Evolutionary conservation across 2,329 filamentous ascomycete species (phyloP).

Genomic region (Emmonsiellopsis sp.): DNA sequence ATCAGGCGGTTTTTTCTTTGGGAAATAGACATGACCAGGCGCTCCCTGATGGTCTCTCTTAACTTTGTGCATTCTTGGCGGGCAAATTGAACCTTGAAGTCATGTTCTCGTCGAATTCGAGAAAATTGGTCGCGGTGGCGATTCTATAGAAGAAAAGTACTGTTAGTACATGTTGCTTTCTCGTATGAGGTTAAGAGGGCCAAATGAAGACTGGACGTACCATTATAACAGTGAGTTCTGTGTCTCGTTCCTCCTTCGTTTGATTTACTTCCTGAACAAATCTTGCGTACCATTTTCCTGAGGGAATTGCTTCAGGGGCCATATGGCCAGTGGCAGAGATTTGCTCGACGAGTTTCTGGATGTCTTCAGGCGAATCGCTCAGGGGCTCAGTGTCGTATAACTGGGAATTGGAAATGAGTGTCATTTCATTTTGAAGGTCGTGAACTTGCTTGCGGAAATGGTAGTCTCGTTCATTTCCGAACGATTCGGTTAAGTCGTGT

Average conservation of each 20-base stretch:
- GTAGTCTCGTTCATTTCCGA: slow-evolving; percentile 69
- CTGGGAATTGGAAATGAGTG: slow-evolving; percentile 74
- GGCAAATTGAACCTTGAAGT: slow-evolving; percentile 53
- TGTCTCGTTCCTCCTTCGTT: slow-evolving; percentile 77
- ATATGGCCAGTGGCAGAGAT: slow-evolving; percentile 49
- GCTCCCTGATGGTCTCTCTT: slow-evolving; percentile 51
- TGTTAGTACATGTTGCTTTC: neutral
- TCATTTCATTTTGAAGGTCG: slow-evolving; percentile 85
- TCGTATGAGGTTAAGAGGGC: neutral
- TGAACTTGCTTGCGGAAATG: slow-evolving; percentile 85
- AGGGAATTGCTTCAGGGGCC: slow-evolving; percentile 59
- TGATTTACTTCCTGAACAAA: slow-evolving; percentile 84
- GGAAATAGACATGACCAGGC: slow-evolving; percentile 49
- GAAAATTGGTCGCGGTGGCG: slow-evolving; percentile 48
- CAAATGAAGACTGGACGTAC: slow-evolving; percentile 43
- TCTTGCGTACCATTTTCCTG: slow-evolving; percentile 73
- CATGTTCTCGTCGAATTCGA: slow-evolving; percentile 48
- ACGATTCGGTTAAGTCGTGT: slow-evolving; percentile 63
- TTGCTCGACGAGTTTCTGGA: slow-evolving; percentile 53
- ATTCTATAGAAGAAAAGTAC: slow-evolving; percentile 33
- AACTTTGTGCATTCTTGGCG: slow-evolving; percentile 54
- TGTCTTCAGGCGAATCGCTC: slow-evolving; percentile 55
- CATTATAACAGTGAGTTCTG: slow-evolving; percentile 69
- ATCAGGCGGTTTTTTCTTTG: slow-evolving; percentile 49
- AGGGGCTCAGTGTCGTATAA: slow-evolving; percentile 66